phyloP scores from a whole-genome alignment of 2,329 filamentous ascomycete species.

The Byssoonygena ceratinophila region DNA sequence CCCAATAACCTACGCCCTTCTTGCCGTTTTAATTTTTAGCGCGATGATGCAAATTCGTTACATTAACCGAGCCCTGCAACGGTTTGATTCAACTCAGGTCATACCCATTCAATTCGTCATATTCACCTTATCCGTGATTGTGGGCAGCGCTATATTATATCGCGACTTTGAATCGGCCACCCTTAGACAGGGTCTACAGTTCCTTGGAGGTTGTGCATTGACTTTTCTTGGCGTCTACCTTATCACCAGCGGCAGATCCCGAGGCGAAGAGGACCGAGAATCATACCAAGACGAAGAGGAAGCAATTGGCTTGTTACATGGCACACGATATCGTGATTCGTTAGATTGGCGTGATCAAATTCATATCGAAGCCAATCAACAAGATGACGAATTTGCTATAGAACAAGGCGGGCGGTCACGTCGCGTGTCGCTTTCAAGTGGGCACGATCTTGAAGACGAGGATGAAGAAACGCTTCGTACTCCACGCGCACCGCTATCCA shows the following conservation, averaged over 20 bases:
- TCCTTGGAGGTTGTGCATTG: slow-evolving; percentile 77
- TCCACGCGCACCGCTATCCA: slow-evolving; percentile 27
- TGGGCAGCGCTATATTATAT: slow-evolving; percentile 86
- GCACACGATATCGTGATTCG: slow-evolving; percentile 30
- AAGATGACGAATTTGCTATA: background rate
- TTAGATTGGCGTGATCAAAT: slow-evolving; percentile 20
- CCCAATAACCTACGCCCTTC: slow-evolving; percentile 79
- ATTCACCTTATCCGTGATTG: slow-evolving; percentile 89
- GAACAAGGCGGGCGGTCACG: slow-evolving; percentile 21
- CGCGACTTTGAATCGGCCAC: slow-evolving; percentile 85
- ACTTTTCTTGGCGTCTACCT: slow-evolving; percentile 97
- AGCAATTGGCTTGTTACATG: slow-evolving; percentile 33
- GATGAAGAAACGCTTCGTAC: slow-evolving; percentile 28
- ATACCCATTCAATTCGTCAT: slow-evolving; percentile 96
- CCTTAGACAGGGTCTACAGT: slow-evolving; percentile 63
- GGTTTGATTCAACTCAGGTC: slow-evolving; percentile 94
- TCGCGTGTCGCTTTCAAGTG: slow-evolving; percentile 27
- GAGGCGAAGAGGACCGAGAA: slow-evolving; percentile 48
- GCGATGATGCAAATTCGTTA: slow-evolving; percentile 97
- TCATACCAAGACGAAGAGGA: slow-evolving; percentile 55
- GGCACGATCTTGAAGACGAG: slow-evolving; percentile 17
- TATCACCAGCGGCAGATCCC: slow-evolving; percentile 73
- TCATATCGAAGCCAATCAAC: background rate
- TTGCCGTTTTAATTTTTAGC: slow-evolving; percentile 66
- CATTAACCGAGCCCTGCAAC: slow-evolving; percentile 77